Evolutionary conservation across 148 eudicot species (phyloP).

Genomic region (Chenopodium suecicum): DNA sequence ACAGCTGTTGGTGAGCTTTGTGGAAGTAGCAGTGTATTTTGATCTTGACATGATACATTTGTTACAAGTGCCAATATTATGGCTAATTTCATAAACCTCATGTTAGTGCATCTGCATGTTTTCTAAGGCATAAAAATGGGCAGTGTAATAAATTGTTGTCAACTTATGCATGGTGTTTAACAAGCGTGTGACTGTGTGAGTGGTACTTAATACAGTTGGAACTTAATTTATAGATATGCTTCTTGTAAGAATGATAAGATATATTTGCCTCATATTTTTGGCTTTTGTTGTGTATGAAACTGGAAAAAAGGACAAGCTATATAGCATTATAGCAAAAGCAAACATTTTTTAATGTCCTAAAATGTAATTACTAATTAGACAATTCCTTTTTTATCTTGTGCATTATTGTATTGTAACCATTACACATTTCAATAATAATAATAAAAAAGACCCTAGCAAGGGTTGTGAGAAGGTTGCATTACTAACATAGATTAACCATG

Average conservation of each 20-base stretch:
- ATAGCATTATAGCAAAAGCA: neutral
- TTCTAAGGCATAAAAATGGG: neutral
- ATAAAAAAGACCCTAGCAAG: no score
- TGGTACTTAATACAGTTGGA: conserved; percentile 13
- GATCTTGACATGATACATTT: conserved; percentile 24
- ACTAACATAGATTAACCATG: neutral
- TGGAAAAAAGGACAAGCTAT: neutral
- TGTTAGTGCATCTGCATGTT: neutral
- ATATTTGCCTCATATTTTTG: conserved; percentile 14
- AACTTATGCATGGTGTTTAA: neutral
- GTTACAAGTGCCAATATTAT: neutral
- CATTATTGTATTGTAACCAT: neutral
- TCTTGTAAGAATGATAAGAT: conserved; percentile 45
- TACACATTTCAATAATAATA: neutral
- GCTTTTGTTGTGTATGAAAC: conserved; percentile 2
- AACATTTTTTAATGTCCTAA: neutral
- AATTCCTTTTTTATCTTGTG: neutral
- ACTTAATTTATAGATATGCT: conserved; percentile 11
- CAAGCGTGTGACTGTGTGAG: conserved; percentile 23
- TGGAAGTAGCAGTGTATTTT: conserved; percentile 5
- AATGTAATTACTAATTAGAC: no score
- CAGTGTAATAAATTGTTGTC: neutral
- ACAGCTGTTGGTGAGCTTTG: conserved; percentile 11
- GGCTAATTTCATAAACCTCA: conserved; percentile 9
- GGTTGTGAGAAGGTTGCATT: neutral